Base-by-base conservation (phyloP, 1,284 basidiomycete species). In the Laetiporus sulphureus region DNA sequence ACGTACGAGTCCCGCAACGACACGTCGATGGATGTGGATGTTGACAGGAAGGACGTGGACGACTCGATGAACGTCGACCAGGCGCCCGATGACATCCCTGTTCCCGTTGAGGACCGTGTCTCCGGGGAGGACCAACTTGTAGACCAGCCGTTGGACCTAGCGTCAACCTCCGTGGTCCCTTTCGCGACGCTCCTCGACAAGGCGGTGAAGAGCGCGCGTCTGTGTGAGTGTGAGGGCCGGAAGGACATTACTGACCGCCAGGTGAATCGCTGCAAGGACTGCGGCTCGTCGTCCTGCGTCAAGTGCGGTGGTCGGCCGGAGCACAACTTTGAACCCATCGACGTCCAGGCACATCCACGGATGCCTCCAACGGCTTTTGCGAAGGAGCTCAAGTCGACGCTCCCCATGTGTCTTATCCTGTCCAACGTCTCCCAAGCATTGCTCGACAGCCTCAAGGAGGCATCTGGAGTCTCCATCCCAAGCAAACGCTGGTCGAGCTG, bases 171-270 rank as follows among this genome's bases (percentile, higher is more conserved):
- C 15, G 57, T 64, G 10, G 59, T 63, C 13, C 61, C 77, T 1
- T 66, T 92, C 25, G 21, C 64, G 1, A 67, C 74, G n/a, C 67
- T 96, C 12, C 70, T 96, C 22, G 60, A 61, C 5, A 66, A 75
- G 10, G 93, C 93, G 0, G 64, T 75, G 44, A 71, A 72, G 47
- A 91, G 87, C 47, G 72, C 81, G 3, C 79, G 93, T 19, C 75
- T 92, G 20, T 97, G 93, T 58, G 69, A 74, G 19, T 97, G 93
- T 57, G 94, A 97, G 63, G 94, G 93, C 2, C 83, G 90, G 12
- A 75, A 79, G 23, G 84, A 79, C 45, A 82, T 90, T 51, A 87
- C 88, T 0, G 72, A 71, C 4, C 71, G 81, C 15, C 68, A 75
- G 16, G 69, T 95, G 29, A 73, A 77, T 39, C 75, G 73, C 12